A percentile compares a stretch with the other conserved stretches of the same genome.
phyloP scores from a whole-genome alignment of 2,329 filamentous ascomycete genomes.

The Aspergillus latus region DNA sequence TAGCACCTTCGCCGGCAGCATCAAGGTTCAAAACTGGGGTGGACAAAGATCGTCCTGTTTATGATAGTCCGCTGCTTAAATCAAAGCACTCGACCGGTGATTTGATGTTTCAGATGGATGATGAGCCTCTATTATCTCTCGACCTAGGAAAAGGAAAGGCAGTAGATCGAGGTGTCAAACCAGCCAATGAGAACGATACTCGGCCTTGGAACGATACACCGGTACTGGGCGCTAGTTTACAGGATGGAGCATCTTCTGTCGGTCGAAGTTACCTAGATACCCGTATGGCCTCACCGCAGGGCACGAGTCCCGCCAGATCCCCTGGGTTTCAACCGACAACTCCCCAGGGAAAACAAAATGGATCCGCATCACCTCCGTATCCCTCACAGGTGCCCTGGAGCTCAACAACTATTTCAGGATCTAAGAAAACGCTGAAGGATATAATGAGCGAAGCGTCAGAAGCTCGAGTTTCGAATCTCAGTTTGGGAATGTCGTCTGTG shows the following conservation, averaged over 20 bases:
- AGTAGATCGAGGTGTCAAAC: slow-evolving; percentile 23
- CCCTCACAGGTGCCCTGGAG: slow-evolving; percentile 53
- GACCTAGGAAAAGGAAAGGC: slow-evolving; percentile 33
- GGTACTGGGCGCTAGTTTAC: slow-evolving; percentile 27
- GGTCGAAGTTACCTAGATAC: slow-evolving; percentile 30
- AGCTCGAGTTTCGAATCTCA: slow-evolving; percentile 53
- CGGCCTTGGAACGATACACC: slow-evolving; percentile 28
- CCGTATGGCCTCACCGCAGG: slow-evolving; percentile 29
- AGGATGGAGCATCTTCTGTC: slow-evolving; percentile 28
- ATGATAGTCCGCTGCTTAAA: slow-evolving; percentile 65
- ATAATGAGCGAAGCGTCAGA: slow-evolving; percentile 67
- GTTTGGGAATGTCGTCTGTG: slow-evolving; percentile 51
- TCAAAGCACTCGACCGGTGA: slow-evolving; percentile 69
- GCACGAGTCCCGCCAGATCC: slow-evolving; percentile 23
- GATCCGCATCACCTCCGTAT: slow-evolving; percentile 27
- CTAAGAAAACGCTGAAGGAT: slow-evolving; percentile 71
- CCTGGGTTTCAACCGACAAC: slow-evolving; percentile 24
- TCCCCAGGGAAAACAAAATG: slow-evolving; percentile 25
- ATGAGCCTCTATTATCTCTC: slow-evolving; percentile 53
- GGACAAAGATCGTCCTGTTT: slow-evolving; percentile 43
- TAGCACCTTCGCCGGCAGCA: slow-evolving; percentile 48
- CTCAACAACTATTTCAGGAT: slow-evolving; percentile 53
- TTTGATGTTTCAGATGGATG: slow-evolving; percentile 93
- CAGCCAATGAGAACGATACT: slow-evolving; percentile 19
- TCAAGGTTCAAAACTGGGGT: slow-evolving; percentile 42